Conservation (phyloP, 2,329 filamentous ascomycete genomes). For the Cadophora sp. region DNA sequence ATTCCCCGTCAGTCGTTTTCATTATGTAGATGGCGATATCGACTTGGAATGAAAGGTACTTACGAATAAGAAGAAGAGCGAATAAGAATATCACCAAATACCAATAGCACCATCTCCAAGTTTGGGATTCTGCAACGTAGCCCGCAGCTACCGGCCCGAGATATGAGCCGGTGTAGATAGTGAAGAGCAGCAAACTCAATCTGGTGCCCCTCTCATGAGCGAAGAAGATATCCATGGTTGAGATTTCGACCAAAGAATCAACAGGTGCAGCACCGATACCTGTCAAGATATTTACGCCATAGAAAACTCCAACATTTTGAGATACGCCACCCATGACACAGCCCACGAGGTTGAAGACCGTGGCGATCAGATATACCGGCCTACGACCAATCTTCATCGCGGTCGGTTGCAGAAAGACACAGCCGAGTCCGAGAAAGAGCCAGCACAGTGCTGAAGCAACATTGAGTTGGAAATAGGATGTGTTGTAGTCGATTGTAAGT, state of each 20-base stretch:
- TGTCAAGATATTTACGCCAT: conserved; percentile 28
- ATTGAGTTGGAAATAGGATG: conserved; percentile 24
- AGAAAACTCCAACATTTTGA: conserved; percentile 22
- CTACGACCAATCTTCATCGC: conserved; percentile 30
- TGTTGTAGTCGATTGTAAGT: conserved; percentile 21
- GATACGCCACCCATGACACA: conserved; percentile 27
- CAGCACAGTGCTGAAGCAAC: conserved; percentile 26
- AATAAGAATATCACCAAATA: conserved; percentile 26
- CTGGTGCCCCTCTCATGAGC: conserved; percentile 28
- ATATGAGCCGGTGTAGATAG: conserved; percentile 25
- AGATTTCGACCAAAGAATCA: conserved; percentile 29
- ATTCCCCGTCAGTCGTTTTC: background rate
- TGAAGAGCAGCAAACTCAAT: conserved; percentile 22
- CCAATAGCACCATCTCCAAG: conserved; percentile 30
- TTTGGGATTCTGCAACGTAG: conserved; percentile 23
- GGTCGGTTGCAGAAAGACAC: conserved; percentile 29
- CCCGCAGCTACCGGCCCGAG: conserved; percentile 29
- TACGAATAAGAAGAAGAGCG: conserved; percentile 17
- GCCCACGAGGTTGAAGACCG: conserved; percentile 28
- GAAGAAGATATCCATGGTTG: conserved; percentile 30
- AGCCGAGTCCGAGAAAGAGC: conserved; percentile 25
- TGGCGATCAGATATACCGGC: conserved; percentile 29
- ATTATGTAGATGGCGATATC: background rate
- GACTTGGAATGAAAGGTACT: background rate
- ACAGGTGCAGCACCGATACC: conserved; percentile 29